Base-by-base conservation (phyloP, 495 filamentous ascomycete species). In the Penicillium lividum region DNA sequence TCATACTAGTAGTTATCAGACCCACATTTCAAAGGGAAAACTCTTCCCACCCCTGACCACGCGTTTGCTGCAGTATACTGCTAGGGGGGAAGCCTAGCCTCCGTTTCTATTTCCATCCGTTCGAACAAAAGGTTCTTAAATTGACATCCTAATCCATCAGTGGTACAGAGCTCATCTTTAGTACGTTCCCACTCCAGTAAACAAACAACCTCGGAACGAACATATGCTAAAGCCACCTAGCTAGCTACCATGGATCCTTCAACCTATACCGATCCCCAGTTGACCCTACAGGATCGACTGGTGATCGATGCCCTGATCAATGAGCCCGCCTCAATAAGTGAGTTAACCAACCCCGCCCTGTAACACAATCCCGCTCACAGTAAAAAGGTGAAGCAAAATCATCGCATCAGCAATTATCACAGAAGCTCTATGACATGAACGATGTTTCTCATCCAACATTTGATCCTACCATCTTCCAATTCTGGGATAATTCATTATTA, bases 391-490 rank as follows among this genome's bases (percentile, higher is more conserved):
- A 59, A 56, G 38, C 53, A 56, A 49, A 18, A 49, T n/a, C 46
- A 54, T 44, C 55, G 58, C 60, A 61, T 38, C 57, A 55, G 44
- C 56, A 68, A 34, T 67, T 65, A 10, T 61, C 82, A 9, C 57
- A 74, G 11, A 67, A 67, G 45, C 76, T 89, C 53, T 71, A 72
- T 42, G 72, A 73, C 47, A 62, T 84, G 58, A 88, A 88, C 65
- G 70, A 88, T 64, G 75, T 78, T 18, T 63, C 61, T 6, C 56
- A 67, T 56, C 27, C 70, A 10, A 61, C 68, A 48, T 86, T 85
- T 61, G 75, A 80, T 54, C 82, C 83, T 18, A 83, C 84, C 5
- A 70, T 86, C 52, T 80, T 83, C 58, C 70, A 76, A 25, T 69
- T 69, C 34, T 82, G 78, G 77, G 83, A 86, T 57, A 64, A 71